Conservation (phyloP, 306 rosid genomes). For the Mimosa pudica region DNA sequence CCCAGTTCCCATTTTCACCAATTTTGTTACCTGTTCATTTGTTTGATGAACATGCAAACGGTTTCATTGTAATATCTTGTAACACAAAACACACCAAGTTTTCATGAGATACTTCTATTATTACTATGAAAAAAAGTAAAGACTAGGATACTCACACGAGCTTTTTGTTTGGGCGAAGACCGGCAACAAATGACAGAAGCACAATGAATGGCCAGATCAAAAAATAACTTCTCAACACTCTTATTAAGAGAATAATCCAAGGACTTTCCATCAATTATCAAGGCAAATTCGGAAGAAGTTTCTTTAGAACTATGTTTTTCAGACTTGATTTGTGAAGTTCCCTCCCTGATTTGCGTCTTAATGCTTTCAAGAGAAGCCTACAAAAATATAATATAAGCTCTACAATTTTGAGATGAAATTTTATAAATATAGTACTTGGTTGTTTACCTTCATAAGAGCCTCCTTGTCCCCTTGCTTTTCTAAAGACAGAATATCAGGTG, state of each 20-base stretch:
- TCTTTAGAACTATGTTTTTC: conserved; percentile 46
- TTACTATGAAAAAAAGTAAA: conserved; percentile 10
- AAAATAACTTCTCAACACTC: conserved; percentile 57
- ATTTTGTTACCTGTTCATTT: conserved; percentile 66
- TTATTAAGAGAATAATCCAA: conserved; percentile 69
- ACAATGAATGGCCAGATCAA: conserved; percentile 71
- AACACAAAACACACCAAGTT: neutral
- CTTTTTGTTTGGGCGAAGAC: conserved; percentile 89
- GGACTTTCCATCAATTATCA: conserved; percentile 89
- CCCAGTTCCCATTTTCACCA: conserved; percentile 76
- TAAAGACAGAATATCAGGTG: conserved; percentile 62
- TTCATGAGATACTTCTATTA: conserved; percentile 2
- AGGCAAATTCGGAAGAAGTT: conserved; percentile 48
- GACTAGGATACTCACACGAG: conserved; percentile 65
- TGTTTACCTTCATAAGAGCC: conserved; percentile 55
- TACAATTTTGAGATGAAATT: conserved; percentile 19
- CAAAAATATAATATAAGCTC: conserved; percentile 42
- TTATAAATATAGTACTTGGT: conserved; percentile 18
- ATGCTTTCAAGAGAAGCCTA: conserved; percentile 75
- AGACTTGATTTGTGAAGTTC: conserved; percentile 53
- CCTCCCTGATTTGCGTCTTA: conserved; percentile 62
- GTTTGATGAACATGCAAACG: neutral
- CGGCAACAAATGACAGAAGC: conserved; percentile 89
- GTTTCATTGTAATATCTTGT: conserved; percentile 33
- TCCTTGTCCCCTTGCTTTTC: conserved; percentile 70